Conservation (phyloP, 164 flowering plant genomes). For the Macadamia tetraphylla region DNA sequence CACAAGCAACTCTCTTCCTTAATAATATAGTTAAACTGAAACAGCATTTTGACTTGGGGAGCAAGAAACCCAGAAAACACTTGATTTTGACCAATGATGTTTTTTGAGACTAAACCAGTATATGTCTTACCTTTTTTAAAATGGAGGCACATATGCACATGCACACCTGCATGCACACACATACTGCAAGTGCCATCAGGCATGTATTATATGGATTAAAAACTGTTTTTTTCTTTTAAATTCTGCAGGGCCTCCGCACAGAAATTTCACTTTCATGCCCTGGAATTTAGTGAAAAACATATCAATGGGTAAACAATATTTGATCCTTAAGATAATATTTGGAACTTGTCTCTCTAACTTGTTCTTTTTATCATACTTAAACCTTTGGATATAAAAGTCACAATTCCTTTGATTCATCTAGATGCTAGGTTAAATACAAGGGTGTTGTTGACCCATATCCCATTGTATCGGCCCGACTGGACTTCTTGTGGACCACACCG, state of each 20-base stretch:
- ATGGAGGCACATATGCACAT: no score
- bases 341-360: not conserved
- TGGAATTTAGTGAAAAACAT: conserved; percentile 66
- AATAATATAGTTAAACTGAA: no score
- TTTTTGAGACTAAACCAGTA: no score
- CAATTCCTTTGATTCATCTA: conserved; percentile 14
- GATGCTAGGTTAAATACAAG: conserved; percentile 39
- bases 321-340: not conserved
- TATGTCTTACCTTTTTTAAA: not conserved
- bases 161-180: no score
- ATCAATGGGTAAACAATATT: conserved; percentile 43
- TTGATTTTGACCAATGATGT: no score
- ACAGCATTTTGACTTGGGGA: no score
- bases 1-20: no score
- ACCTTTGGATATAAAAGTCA: no score
- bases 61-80: no score
- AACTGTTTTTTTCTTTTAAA: not conserved
- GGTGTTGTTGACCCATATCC: conserved; percentile 87
- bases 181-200: no score
- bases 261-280: conserved; percentile 34
- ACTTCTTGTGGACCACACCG: conserved; percentile 80
- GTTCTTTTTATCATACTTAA: not conserved
- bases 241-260: conserved; percentile 45
- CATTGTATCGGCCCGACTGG: conserved; percentile 71
- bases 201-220: no score